Evolutionary conservation across 2,329 filamentous ascomycete species (phyloP).

Genomic region (Beauveria bassiana): DNA sequence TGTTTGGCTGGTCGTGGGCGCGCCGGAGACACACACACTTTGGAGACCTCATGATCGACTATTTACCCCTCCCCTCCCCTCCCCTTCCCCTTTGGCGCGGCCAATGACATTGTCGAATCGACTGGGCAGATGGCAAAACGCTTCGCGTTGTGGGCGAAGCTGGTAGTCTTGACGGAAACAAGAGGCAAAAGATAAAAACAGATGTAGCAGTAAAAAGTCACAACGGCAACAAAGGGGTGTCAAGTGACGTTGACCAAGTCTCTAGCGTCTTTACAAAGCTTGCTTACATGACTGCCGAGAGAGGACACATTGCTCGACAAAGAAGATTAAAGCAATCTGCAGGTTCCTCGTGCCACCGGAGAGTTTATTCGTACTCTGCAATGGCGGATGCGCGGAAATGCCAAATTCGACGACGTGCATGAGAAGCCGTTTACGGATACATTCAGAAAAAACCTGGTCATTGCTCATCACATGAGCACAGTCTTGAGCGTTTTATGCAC

Average conservation of each 20-base stretch:
- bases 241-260: no score
- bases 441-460: not conserved
- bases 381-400: not conserved
- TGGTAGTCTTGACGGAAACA: not conserved
- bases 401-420: not conserved
- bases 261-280: no score
- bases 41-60: slow-evolving; percentile 8
- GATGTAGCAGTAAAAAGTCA: no score
- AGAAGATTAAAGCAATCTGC: not conserved
- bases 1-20: not conserved
- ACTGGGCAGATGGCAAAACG: not conserved
- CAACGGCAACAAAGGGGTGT: no score
- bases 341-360: not conserved
- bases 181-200: not conserved
- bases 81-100: not conserved
- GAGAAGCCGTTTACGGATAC: not conserved
- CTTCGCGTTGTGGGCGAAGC: not conserved
- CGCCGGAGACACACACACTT: not conserved
- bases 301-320: not conserved
- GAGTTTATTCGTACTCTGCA: not conserved
- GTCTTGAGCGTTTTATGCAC: not conserved
- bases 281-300: not conserved
- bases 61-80: not conserved
- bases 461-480: not conserved
- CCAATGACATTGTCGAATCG: not conserved